Base-by-base conservation (phyloP, 768 basidiomycete species). In the Hemileccinum impolitum region DNA sequence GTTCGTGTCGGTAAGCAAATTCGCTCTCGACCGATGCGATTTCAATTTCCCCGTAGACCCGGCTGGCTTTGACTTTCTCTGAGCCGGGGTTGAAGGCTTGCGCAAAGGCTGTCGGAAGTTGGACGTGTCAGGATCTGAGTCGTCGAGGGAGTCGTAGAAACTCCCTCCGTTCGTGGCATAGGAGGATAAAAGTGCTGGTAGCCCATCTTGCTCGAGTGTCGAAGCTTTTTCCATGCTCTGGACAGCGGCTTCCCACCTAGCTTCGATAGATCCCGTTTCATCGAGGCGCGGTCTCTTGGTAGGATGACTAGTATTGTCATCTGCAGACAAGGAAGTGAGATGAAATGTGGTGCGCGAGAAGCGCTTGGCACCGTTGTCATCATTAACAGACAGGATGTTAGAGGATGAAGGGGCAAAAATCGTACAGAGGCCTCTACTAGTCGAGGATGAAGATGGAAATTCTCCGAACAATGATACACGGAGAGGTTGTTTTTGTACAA, bases 211-310 rank as follows among this genome's bases (percentile, higher is more conserved):
- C 14, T 75, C 72, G 5, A 72, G 72, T 25, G 70, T 61, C 11
- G 74, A 67, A 6, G 68, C 74, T 32, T 65, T 54, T n/a, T 76
- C 62, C 69, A 81, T 72, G 15, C 70, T 62, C 34, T 70, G 64
- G 4, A 79, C 69, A 1, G 83, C 84, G 26, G 61, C 63, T 15
- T 66, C 58, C 83, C 83, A 85, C 26, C 62, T 66, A 5, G 60
- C 53, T 47, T 71, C 67, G 19, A 74, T 17, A n/a, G 53, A 53
- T 12, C 39, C n/a, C 0, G 15, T 30, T 15, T 59, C 52, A n/a
- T 66, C 67, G 2, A 67, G 50, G 39, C 78, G 78, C 41, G 57
- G 71, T 58, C 71, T 79, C 61, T 79, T 82, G 35, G 63, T 54
- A 1, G 78, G 75, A 5, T 80, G 78, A 10, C 51, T 45, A 13